phyloP scores from a whole-genome alignment of 2,329 filamentous ascomycete species.

The Xylaria sp. region DNA sequence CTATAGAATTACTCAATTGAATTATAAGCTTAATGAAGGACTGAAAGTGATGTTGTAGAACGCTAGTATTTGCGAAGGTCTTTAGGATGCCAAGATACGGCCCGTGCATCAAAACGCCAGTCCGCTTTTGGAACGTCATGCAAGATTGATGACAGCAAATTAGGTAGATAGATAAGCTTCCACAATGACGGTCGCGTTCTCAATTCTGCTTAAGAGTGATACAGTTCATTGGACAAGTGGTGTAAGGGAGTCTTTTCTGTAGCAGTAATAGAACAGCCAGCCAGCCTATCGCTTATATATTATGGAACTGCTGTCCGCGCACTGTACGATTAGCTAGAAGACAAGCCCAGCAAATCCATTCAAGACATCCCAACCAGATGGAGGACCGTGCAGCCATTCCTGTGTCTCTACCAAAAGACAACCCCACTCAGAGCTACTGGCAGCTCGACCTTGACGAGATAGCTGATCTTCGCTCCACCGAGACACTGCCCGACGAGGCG shows the following conservation, averaged over 20 bases:
- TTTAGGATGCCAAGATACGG: not conserved
- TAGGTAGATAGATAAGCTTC: not conserved
- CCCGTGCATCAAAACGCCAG: not conserved
- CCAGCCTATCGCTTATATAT: not conserved
- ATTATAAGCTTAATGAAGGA: too few species aligned
- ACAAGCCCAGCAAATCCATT: not conserved
- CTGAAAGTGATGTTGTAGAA: too few species aligned
- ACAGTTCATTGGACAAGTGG: too few species aligned
- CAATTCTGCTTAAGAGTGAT: not conserved
- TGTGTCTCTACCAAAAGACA: conserved; percentile 59
- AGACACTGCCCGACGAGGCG: conserved; percentile 60
- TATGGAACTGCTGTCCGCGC: too few species aligned
- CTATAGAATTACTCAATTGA: too few species aligned
- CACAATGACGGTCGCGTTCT: not conserved
- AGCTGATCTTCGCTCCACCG: conserved; percentile 60
- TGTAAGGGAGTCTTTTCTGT: too few species aligned
- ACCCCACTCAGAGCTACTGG: conserved; percentile 70
- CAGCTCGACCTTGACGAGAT: conserved; percentile 63
- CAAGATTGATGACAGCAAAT: not conserved
- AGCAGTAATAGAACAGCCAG: not conserved
- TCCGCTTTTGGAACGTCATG: not conserved
- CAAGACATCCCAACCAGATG: conserved; percentile 41
- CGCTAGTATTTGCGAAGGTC: too few species aligned
- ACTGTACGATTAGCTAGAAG: not conserved
- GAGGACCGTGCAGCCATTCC: conserved; percentile 52